These are phyloP conservation scores for Pueraria montana DNA, from an alignment of 306 rosid genomes.

Conservation along the genomic window DNA sequence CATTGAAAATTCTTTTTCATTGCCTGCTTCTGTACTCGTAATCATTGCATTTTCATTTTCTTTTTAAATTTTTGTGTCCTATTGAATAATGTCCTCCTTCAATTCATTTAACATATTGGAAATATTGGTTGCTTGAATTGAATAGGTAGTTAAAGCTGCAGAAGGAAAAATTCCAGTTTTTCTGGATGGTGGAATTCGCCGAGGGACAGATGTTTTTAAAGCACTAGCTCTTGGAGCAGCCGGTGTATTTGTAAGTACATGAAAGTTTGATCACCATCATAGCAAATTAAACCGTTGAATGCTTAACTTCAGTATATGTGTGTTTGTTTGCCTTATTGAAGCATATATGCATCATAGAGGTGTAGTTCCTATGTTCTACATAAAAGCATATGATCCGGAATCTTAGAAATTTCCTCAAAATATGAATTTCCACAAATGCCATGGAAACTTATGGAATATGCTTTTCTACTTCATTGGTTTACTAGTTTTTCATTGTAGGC, in stretches of 20 bases:
- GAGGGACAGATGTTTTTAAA: conserved; percentile 97
- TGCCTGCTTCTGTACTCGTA: not conserved
- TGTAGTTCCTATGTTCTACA: not conserved
- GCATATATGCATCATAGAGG: not conserved
- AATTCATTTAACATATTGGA: conserved; percentile 3
- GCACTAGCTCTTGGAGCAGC: conserved; percentile 97
- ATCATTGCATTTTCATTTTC: not conserved
- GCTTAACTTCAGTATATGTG: conserved; percentile 8
- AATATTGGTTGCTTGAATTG: conserved; percentile 12
- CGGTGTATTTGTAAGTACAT: conserved; percentile 81
- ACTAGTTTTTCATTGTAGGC: not conserved
- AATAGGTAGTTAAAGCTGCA: conserved; percentile 88
- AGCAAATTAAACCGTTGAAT: not conserved
- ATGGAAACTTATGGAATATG: conserved; percentile 6
- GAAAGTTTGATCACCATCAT: conserved; percentile 17
- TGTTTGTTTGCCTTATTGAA: conserved; percentile 18
- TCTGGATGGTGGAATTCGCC: conserved; percentile 88
- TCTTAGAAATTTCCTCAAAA: not conserved
- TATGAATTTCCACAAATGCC: not conserved
- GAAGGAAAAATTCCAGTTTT: conserved; percentile 88
- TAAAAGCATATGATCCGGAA: conserved; percentile 4
- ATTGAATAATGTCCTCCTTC: not conserved
- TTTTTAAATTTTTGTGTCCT: not conserved
- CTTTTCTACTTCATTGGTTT: not conserved
- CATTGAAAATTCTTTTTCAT: not conserved